A percentile compares a stretch with the other conserved stretches of the same genome.
These are phyloP conservation scores for Entomortierella chlamydospora DNA, from an alignment of 192 early-diverging fungal species.

Conservation along the genomic window DNA sequence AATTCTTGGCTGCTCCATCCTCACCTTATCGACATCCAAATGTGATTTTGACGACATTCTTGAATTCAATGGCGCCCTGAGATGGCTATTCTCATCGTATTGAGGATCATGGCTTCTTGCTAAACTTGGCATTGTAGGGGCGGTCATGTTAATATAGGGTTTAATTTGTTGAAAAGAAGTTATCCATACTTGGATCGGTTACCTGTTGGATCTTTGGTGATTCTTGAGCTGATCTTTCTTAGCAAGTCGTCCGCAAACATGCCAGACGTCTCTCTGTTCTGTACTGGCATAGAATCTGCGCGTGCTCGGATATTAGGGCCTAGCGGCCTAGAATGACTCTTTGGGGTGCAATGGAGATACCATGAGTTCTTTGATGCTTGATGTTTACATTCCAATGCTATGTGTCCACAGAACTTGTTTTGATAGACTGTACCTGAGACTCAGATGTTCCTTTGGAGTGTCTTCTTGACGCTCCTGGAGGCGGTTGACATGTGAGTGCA, in stretches of 20 bases:
- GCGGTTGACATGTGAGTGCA: neutral
- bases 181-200: neutral
- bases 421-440: slow-evolving; percentile 18
- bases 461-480: neutral
- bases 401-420: neutral
- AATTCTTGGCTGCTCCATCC: neutral
- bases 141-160: neutral
- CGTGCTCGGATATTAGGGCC: slow-evolving; percentile 10
- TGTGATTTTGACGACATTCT: slow-evolving; percentile 25
- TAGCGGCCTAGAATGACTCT: neutral
- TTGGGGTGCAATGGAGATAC: neutral
- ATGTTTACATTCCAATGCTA: neutral
- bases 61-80: slow-evolving; percentile 36
- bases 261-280: slow-evolving; percentile 24
- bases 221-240: slow-evolving; percentile 34
- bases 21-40: slow-evolving; percentile 29
- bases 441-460: slow-evolving; percentile 29
- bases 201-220: slow-evolving; percentile 13
- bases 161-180: neutral
- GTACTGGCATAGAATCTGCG: slow-evolving; percentile 34
- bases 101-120: slow-evolving; percentile 17
- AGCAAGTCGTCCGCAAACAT: slow-evolving; percentile 34
- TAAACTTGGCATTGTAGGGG: neutral
- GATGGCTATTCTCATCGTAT: slow-evolving; percentile 35
- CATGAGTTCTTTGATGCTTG: too few relatives aligned